Percentiles rank a stretch among this genome's conserved stretches.
Conservation (phyloP, 768 basidiomycete species). For the Boletus insuetus region DNA sequence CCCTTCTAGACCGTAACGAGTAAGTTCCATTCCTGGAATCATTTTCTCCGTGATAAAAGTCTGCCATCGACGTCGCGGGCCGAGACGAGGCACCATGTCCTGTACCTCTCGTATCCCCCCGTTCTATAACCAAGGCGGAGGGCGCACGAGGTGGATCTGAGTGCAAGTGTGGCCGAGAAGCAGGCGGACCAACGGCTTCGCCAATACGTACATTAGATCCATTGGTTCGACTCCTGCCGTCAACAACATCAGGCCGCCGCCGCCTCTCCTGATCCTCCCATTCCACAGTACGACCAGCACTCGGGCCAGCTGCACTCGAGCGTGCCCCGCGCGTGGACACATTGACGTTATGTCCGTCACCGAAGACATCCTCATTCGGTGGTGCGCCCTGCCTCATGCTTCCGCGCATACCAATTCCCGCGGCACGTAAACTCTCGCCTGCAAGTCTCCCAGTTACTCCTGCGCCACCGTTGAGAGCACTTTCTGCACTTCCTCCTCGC, state of each 20-base stretch:
- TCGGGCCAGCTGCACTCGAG: slow-evolving; percentile 6
- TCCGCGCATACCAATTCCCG: slow-evolving; percentile 52
- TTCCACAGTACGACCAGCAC: slow-evolving; percentile 13
- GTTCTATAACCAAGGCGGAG: slow-evolving; percentile 13
- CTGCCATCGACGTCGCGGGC: slow-evolving; percentile 57
- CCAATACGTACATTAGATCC: slow-evolving; percentile 22
- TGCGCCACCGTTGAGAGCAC: slow-evolving; percentile 45
- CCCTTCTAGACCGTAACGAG: slow-evolving; percentile 21
- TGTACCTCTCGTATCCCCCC: slow-evolving; percentile 19
- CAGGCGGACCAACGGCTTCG: slow-evolving; percentile 15
- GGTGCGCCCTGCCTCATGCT: slow-evolving; percentile 28
- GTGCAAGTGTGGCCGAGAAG: slow-evolving; percentile 20
- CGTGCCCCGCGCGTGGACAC: slow-evolving; percentile 18
- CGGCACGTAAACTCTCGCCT: slow-evolving; percentile 67
- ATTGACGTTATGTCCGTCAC: slow-evolving; percentile 18
- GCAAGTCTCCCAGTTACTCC: slow-evolving; percentile 51
- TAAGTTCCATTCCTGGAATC: slow-evolving; percentile 10
- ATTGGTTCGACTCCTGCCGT: slow-evolving; percentile 22
- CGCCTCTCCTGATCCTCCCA: slow-evolving; percentile 27
- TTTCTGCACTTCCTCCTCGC: slow-evolving; percentile 71
- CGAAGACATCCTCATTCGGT: slow-evolving; percentile 38
- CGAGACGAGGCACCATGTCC: slow-evolving; percentile 27
- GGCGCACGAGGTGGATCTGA: slow-evolving; percentile 28
- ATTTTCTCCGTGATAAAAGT: slow-evolving; percentile 36
- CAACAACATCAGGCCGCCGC: slow-evolving; percentile 10